Base-by-base conservation (phyloP, 805 yeast species). In the Jamesozyma gamospora region DNA sequence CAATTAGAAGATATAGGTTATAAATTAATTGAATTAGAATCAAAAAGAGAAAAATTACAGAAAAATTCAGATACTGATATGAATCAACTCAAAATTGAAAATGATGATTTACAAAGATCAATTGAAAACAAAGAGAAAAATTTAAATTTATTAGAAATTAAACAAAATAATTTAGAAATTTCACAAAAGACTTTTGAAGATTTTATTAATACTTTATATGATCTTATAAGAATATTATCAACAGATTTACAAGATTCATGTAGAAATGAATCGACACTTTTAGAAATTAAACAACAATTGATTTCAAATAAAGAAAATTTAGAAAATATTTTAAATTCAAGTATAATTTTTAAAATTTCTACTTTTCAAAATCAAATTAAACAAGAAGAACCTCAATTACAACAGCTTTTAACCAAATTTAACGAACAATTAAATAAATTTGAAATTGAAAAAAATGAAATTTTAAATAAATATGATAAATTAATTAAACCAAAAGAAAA, bases 41-140 rank as follows among this genome's bases (percentile, higher is more conserved):
- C 74, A 36, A 79, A 77, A 37, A 58, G 76, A 17, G 84, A 77
- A 28, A 74, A 72, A 44, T 62, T 83, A 39, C 69, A 72, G 42
- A 71, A 71, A 26, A 81, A 79, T 49, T 66, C 79, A 3, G 69
- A 73, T 30, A 78, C 78, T 32, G 75, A 82, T 25, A 76, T 82
- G 11, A 73, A 69, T 30, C 69, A 71, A 28, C 62, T 82, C 18
- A 63, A 64, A 25, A 68, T 67, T 44, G 67, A 74, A 17, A 77
- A 79, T 17, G 61, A 66, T 4, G 79, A 76, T 40, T 62, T 82
- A 56, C 15, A 28, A 1, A 55, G 52, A 16, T 65, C 74, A 6
- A 63, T 77, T 18, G 59, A 62, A 10, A 50, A 52, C 4, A 75
- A 70, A 43, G 63, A 66, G 36, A 51, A 55, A 7, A 53, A 54